These are phyloP conservation scores for Lentinula sp. DNA, from an alignment of 768 basidiomycete genomes.

Conservation along the genomic window DNA sequence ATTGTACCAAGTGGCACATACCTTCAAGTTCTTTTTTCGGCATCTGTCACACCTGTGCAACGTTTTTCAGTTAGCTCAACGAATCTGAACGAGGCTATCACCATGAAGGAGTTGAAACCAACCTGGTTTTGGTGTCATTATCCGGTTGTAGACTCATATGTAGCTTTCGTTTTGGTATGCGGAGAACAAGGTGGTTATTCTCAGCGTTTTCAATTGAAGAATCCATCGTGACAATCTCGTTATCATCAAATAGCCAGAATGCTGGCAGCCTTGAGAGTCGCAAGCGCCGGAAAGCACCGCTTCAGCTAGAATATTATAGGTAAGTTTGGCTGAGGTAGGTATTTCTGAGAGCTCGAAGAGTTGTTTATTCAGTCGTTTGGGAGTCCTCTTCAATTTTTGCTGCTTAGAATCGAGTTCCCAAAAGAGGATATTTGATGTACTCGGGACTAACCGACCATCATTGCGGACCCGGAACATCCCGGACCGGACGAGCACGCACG, in stretches of 20 bases:
- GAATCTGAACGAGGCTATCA: neutral
- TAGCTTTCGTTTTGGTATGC: conserved; percentile 2
- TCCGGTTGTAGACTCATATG: neutral
- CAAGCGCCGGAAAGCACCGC: neutral
- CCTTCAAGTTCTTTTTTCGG: conserved; percentile 5
- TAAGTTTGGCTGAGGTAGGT: neutral
- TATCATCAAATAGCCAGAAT: conserved; percentile 2
- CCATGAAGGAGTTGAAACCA: neutral
- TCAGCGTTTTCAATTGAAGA: conserved; percentile 6
- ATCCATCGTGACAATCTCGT: conserved; percentile 6
- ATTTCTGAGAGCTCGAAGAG: neutral
- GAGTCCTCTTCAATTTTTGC: neutral
- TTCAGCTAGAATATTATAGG: neutral
- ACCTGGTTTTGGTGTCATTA: neutral
- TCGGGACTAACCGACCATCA: too few species aligned
- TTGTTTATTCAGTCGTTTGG: neutral
- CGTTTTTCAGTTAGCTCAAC: neutral
- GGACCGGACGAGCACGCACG: too few species aligned
- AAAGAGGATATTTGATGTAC: neutral
- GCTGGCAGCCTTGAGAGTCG: neutral
- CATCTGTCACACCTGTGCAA: conserved; percentile 4
- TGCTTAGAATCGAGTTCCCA: conserved; percentile 1
- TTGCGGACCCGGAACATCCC: too few species aligned
- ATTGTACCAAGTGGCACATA: conserved; percentile 1
- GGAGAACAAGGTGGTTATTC: conserved; percentile 4